A percentile compares a stretch with the other conserved stretches of the same genome.
Evolutionary conservation across 2,329 filamentous ascomycete species (phyloP).

Genomic region (Fusarium equiseti): DNA sequence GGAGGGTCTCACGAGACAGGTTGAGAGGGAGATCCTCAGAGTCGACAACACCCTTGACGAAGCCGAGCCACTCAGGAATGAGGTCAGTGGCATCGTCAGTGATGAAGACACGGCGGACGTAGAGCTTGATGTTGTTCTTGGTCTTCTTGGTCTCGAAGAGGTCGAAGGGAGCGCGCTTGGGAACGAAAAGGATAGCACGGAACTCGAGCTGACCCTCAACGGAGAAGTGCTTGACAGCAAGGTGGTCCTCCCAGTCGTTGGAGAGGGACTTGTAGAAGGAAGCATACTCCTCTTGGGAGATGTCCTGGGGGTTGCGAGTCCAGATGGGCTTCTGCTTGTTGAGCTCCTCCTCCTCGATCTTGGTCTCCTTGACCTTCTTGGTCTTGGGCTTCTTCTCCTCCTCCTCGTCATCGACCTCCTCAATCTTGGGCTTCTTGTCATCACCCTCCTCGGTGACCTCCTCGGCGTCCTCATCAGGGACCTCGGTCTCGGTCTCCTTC

Average conservation of each 20-base stretch:
- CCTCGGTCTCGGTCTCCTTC: slow-evolving; percentile 99
- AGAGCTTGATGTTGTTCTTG: slow-evolving; percentile 99
- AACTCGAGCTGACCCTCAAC: slow-evolving; percentile 99
- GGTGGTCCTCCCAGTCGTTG: slow-evolving; percentile 99
- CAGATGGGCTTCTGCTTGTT: slow-evolving; percentile 99
- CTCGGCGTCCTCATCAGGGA: slow-evolving; percentile 90
- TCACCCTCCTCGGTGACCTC: slow-evolving; percentile 75
- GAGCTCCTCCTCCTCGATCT: slow-evolving; percentile 98
- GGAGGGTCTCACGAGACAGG: slow-evolving; percentile 99
- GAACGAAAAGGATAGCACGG: slow-evolving; percentile 99
- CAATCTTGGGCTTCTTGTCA: slow-evolving; percentile 95
- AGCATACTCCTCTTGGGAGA: slow-evolving; percentile 95
- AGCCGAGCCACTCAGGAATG: slow-evolving; percentile 99
- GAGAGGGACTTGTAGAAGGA: slow-evolving; percentile 99
- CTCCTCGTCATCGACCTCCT: slow-evolving; percentile 89
- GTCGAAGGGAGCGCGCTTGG: slow-evolving; percentile 99
- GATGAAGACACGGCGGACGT: slow-evolving; percentile 99
- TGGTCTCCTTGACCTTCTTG: slow-evolving; percentile 99
- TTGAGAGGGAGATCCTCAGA: slow-evolving; percentile 99
- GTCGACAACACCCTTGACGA: slow-evolving; percentile 99
- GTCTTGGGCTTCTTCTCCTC: slow-evolving; percentile 97
- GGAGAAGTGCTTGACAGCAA: slow-evolving; percentile 99
- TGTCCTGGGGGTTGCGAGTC: slow-evolving; percentile 97
- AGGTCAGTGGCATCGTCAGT: slow-evolving; percentile 99
- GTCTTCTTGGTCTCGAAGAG: slow-evolving; percentile 99